Base-by-base conservation (phyloP, 768 basidiomycete species). In the Collybia mongolica region DNA sequence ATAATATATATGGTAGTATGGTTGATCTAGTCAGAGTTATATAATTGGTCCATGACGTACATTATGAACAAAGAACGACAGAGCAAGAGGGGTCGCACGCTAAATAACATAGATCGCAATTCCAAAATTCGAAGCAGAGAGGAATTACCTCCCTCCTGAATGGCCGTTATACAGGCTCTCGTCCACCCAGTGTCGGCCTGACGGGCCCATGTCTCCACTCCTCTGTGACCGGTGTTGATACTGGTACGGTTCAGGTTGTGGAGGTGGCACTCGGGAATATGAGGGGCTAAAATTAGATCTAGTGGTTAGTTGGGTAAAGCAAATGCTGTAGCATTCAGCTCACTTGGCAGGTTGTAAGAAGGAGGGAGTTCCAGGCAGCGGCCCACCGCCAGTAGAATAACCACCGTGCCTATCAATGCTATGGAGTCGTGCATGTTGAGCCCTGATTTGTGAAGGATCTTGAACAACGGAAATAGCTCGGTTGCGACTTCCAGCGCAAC, bases 211-310 rank as follows among this genome's bases (percentile, higher is more conserved):
- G 23, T 43, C 39, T 40, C 19, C 6, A 46, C 62, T 62, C 9
- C 71, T 72, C 52, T 80, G 77, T 20, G 78, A 77, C 77, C 77
- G 77, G 43, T 28, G 36, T 18, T 39, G 17, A 17, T 12, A 12
- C 23, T 32, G 37, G 3, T 32, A 20, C 20, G 22, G 63, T 40
- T 65, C 55, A 58, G 68, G 65, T 19, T 65, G 59, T 26, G 24
- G 7, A 17, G 45, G 60, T 9, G 69, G 65, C 40, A 68, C 53
- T 38, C 65, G 66, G 49, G 59, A 64, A 53, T 68, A 65, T 7
- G 54, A 57, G 24, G 60, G 55, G 42, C 70, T 69, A 52, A 44
- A 56, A 29, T 23, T 51, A 22, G 49, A 49, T 48, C 46, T 7
- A 15, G 36, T 49, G 39, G 35, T n/a, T 12, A 47, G 45, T 24